Evolutionary conservation across 2,329 filamentous ascomycete species (phyloP), one percentile per base, ranked within the genome.

Genomic region (Pestalotiopsis sp.): DNA sequence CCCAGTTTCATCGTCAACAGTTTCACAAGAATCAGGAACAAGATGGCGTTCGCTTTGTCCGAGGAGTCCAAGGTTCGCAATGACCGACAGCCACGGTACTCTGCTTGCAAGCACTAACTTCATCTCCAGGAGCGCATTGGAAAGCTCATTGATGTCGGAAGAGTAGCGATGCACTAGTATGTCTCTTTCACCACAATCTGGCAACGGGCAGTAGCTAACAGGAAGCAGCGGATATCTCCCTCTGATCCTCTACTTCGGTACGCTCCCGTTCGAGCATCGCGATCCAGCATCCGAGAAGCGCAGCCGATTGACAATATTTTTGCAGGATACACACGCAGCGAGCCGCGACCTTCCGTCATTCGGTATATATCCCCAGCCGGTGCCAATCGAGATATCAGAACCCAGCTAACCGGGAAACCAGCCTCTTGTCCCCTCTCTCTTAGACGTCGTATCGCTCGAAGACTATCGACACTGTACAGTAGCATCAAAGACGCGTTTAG

Each of bases 191-290:
- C 10, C 64, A 56, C 17, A 30, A 64, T 61, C 6, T 64, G 22
- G 22, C 4, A 35, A 22, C n/a, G n/a, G 17, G 7, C 30, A 5
- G 7, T 59, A 69, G 71, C 81, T 86, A 72, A 86, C 77, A 63
- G 66, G 38, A 58, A 65, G 65, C 75, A 97, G 94, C 86, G 96
- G 96, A 80, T 99, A 98, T 82, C 89, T 99, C 68, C 96, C 96
- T 75, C 83, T 99, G 81, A 97, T 99, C 80, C 88, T 99, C 81
- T 99, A 98, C 82, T 91, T 99, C 76, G 96, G 93, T 96, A 90
- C 76, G 82, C 68, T 38, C 22, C 20, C 11, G 7, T 17, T 22
- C 6, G 22, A 26, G 22, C 56, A 26, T 9, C 56, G 11, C 56
- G 65, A 70, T 65, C 56, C 24, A 10, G 26, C 4, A 26, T 20